Conservation (phyloP, 2,329 filamentous ascomycete genomes). For the Cercospora nicotianae region DNA sequence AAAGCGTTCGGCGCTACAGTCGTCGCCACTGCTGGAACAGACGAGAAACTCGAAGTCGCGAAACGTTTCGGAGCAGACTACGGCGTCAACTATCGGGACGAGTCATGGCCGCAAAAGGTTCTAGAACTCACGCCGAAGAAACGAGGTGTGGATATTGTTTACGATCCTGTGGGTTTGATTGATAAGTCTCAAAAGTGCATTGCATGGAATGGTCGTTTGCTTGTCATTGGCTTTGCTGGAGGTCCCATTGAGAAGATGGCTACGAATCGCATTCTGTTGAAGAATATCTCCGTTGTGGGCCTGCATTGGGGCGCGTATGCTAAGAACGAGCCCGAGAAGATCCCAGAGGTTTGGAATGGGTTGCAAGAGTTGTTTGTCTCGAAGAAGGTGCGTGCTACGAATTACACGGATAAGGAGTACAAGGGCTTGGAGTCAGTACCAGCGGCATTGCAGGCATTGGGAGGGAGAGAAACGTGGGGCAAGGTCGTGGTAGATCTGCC, state of each 20-base stretch:
- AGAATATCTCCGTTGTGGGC: constrained; percentile 88
- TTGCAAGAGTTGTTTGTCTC: constrained; percentile 74
- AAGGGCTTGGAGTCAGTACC: constrained; percentile 78
- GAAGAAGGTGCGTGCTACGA: constrained; percentile 78
- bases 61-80: constrained; percentile 81
- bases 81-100: constrained; percentile 71
- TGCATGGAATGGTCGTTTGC: constrained; percentile 85
- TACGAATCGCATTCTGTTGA: constrained; percentile 86
- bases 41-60: constrained; percentile 78
- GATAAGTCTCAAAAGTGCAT: constrained; percentile 87
- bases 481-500: constrained; percentile 90
- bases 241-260: constrained; percentile 87
- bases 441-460: constrained; percentile 73
- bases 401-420: constrained; percentile 79
- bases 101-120: constrained; percentile 65
- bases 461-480: constrained; percentile 83
- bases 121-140: constrained; percentile 73
- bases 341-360: constrained; percentile 75
- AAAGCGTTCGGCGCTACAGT: constrained; percentile 90
- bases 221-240: constrained; percentile 87
- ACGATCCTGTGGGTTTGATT: constrained; percentile 89
- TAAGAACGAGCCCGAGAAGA: constrained; percentile 67
- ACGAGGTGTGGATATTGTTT: constrained; percentile 84
- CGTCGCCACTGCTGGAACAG: constrained; percentile 84
- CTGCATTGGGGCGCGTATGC: constrained; percentile 90